These are phyloP conservation scores for Aureobasidium vineae DNA, from an alignment of 2,329 filamentous ascomycete genomes.

Conservation along the genomic window DNA sequence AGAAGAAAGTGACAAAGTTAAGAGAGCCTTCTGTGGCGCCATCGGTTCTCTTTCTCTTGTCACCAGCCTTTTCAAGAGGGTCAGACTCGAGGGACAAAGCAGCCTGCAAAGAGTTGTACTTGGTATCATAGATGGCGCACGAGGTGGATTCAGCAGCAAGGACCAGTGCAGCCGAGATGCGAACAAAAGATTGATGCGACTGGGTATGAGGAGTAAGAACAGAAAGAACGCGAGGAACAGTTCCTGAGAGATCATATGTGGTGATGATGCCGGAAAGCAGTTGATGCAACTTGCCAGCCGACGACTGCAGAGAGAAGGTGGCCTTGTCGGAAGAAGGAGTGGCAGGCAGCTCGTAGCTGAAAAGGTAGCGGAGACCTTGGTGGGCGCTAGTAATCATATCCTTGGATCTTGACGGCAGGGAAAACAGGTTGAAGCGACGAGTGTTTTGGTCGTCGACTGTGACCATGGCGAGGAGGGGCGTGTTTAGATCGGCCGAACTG, in stretches of 20 bases:
- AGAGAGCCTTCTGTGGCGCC: slow-evolving; percentile 8
- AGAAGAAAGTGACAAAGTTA: slow-evolving; percentile 53
- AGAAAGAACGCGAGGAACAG: slow-evolving; percentile 59
- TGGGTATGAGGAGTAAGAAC: slow-evolving; percentile 45
- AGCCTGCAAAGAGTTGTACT: slow-evolving; percentile 57
- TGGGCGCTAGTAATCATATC: slow-evolving; percentile 26
- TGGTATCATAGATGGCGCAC: slow-evolving; percentile 66
- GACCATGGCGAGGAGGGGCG: slow-evolving; percentile 39
- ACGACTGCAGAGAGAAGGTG: slow-evolving; percentile 49
- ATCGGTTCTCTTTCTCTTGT: slow-evolving; percentile 28
- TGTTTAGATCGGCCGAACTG: slow-evolving; percentile 39
- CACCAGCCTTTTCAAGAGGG: slow-evolving; percentile 23
- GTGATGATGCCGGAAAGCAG: slow-evolving; percentile 55
- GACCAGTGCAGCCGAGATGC: slow-evolving; percentile 65
- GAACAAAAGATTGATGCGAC: slow-evolving; percentile 60
- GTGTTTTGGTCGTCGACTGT: slow-evolving; percentile 29
- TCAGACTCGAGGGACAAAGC: slow-evolving; percentile 39
- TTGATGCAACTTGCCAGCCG: slow-evolving; percentile 63
- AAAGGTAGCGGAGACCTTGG: slow-evolving; percentile 30
- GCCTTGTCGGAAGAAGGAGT: slow-evolving; percentile 2
- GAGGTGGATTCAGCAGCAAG: slow-evolving; percentile 59
- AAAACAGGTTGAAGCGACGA: slow-evolving; percentile 25
- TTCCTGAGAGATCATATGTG: slow-evolving; percentile 63
- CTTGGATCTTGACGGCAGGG: slow-evolving; percentile 27
- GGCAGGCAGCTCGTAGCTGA: slow-evolving; percentile 32